Evolutionary conservation across 1,284 basidiomycete genomes (phyloP).

Genomic region (Anthracocystis setariae): DNA sequence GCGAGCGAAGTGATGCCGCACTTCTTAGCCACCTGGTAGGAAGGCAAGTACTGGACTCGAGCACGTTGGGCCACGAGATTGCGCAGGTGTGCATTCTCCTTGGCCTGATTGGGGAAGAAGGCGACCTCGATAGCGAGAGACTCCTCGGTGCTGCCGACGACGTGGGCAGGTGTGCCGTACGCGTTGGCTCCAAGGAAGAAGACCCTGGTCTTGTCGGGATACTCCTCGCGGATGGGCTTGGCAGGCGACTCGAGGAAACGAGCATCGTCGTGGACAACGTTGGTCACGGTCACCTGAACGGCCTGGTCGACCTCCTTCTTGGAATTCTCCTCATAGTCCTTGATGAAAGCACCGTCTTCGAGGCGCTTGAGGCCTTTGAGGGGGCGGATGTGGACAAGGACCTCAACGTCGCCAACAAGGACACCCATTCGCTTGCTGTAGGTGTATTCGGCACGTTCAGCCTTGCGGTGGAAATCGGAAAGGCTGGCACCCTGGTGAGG

Average conservation of each 20-base stretch:
- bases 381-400: constrained; percentile 64
- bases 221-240: constrained; percentile 85
- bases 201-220: constrained; percentile 86
- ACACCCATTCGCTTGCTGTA: constrained; percentile 93
- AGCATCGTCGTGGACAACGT: constrained; percentile 58
- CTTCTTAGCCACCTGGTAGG: constrained; percentile 53
- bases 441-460: constrained; percentile 75
- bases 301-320: constrained; percentile 87
- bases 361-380: constrained; percentile 82
- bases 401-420: constrained; percentile 78
- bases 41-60: constrained; percentile 49
- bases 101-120: constrained; percentile 58
- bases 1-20: constrained; percentile 56
- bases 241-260: constrained; percentile 74
- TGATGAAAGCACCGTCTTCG: constrained; percentile 88
- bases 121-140: constrained; percentile 59
- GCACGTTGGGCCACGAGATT: constrained; percentile 54
- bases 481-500: constrained; percentile 52
- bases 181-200: constrained; percentile 94
- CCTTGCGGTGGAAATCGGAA: constrained; percentile 72
- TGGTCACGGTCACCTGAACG: constrained; percentile 69
- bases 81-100: constrained; percentile 56
- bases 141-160: constrained; percentile 74
- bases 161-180: constrained; percentile 93
- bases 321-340: constrained; percentile 82